These are phyloP conservation scores for Toxicodendron radicans DNA, from an alignment of 345 rosid species.

Conservation along the genomic window DNA sequence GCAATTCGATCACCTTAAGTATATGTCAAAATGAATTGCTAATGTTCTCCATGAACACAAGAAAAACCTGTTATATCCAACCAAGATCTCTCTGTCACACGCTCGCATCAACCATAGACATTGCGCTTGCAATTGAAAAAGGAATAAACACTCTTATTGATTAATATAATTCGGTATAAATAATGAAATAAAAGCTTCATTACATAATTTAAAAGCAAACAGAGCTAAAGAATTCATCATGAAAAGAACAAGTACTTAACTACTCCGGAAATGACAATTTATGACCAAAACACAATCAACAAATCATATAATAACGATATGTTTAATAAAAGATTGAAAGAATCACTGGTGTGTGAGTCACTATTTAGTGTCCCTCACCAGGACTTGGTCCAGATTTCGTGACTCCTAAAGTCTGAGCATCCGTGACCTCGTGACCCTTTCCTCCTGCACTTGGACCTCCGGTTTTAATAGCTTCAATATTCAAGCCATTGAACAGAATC, in stretches of 20 bases:
- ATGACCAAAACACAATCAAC: neutral
- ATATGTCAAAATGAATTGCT: too few relatives aligned
- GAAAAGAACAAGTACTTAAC: too few relatives aligned
- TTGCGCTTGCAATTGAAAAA: too few relatives aligned
- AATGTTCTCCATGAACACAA: too few relatives aligned
- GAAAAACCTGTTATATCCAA: too few relatives aligned
- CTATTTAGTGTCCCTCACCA: constrained; percentile 34
- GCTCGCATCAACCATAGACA: too few relatives aligned
- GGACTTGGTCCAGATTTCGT: constrained; percentile 33
- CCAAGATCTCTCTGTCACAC: too few relatives aligned
- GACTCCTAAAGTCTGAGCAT: constrained; percentile 12
- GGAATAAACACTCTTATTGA: neutral
- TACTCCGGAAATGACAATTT: neutral
- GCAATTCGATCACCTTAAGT: constrained; percentile 51
- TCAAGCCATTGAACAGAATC: constrained; percentile 23
- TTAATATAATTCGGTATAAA: too few relatives aligned
- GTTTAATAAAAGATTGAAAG: neutral
- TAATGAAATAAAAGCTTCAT: too few relatives aligned
- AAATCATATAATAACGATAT: neutral
- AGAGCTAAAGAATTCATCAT: neutral
- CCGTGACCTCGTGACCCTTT: constrained; percentile 28
- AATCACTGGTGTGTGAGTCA: neutral
- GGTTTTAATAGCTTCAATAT: constrained; percentile 32
- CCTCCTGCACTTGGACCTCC: constrained; percentile 42
- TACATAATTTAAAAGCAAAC: neutral